Conservation (phyloP, 768 basidiomycete genomes). For the Mycena venus region DNA sequence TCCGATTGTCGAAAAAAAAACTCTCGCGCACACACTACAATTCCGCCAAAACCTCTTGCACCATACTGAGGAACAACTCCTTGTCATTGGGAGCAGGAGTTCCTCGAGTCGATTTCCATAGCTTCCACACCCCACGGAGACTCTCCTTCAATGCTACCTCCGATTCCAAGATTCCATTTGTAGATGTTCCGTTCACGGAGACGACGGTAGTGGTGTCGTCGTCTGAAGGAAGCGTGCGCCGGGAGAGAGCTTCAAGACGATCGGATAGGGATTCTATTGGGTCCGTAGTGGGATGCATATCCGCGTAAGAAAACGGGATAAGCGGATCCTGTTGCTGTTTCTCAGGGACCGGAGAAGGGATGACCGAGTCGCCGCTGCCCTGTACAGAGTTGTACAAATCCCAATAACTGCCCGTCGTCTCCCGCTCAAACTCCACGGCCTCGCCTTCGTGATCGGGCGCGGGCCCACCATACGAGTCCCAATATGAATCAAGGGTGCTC, state of each 20-base stretch:
- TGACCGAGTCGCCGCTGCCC: conserved; percentile 69
- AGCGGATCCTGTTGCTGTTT: conserved; percentile 23
- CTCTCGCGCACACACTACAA: background rate
- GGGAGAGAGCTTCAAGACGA: conserved; percentile 21
- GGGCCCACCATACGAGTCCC: conserved; percentile 71
- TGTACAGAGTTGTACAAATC: conserved; percentile 53
- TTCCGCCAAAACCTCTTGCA: conserved; percentile 37
- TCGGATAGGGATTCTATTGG: conserved; percentile 25
- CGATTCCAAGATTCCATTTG: background rate
- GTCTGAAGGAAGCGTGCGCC: background rate
- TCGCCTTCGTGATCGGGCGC: conserved; percentile 46
- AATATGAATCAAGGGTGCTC: conserved; percentile 72
- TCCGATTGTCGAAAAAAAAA: background rate
- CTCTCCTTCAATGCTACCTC: conserved; percentile 62
- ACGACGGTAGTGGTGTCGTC: conserved; percentile 21
- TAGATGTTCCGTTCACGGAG: background rate
- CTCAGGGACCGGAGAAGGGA: conserved; percentile 58
- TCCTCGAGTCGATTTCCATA: conserved; percentile 62
- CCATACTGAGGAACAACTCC: conserved; percentile 53
- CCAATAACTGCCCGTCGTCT: conserved; percentile 58
- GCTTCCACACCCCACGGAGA: conserved; percentile 67
- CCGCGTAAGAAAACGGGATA: conserved; percentile 14
- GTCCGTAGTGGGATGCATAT: conserved; percentile 32
- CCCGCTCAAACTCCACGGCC: conserved; percentile 32
- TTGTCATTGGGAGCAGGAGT: conserved; percentile 38